These are phyloP conservation scores for Cutaneotrichosporon dermatis DNA, from an alignment of 1,284 basidiomycete species.

Conservation along the genomic window DNA sequence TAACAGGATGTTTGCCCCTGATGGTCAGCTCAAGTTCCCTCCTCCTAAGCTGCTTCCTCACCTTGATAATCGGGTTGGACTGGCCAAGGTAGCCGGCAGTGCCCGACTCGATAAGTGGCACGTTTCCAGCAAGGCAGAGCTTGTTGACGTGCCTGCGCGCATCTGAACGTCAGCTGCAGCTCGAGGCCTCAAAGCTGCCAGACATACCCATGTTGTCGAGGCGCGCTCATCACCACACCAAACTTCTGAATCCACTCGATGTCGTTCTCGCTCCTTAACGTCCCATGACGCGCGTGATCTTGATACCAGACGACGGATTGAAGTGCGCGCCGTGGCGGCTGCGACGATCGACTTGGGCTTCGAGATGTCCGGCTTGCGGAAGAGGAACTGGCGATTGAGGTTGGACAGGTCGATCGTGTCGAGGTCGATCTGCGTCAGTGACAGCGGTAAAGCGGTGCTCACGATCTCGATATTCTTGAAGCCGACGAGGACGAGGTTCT, in stretches of 20 bases:
- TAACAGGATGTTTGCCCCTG: constrained; percentile 86
- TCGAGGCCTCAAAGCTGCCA: too few relatives aligned
- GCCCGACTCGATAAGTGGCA: constrained; percentile 92
- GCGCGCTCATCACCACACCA: constrained; percentile 90
- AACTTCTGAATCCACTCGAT: constrained; percentile 84
- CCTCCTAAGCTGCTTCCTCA: too few relatives aligned
- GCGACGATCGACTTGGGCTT: constrained; percentile 94
- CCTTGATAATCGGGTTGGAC: constrained; percentile 56
- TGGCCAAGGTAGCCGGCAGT: constrained; percentile 91
- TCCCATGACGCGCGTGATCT: constrained; percentile 87
- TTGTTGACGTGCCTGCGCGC: constrained; percentile 91
- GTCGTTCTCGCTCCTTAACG: constrained; percentile 90
- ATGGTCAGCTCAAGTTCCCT: too few relatives aligned
- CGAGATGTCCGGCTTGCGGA: constrained; percentile 95
- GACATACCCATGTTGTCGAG: constrained; percentile 86
- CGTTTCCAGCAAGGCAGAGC: constrained; percentile 87
- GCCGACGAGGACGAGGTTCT: constrained; percentile 90
- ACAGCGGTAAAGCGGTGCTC: constrained; percentile 7
- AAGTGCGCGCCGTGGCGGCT: constrained; percentile 82
- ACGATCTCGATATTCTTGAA: constrained; percentile 81
- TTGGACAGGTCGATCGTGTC: constrained; percentile 99
- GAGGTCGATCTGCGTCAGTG: constrained; percentile 68
- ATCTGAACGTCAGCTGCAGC: too few relatives aligned
- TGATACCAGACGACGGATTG: constrained; percentile 68
- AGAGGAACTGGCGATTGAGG: constrained; percentile 95